These are phyloP conservation scores for Daedalea quercina DNA, from an alignment of 768 basidiomycete species.

Conservation along the genomic window DNA sequence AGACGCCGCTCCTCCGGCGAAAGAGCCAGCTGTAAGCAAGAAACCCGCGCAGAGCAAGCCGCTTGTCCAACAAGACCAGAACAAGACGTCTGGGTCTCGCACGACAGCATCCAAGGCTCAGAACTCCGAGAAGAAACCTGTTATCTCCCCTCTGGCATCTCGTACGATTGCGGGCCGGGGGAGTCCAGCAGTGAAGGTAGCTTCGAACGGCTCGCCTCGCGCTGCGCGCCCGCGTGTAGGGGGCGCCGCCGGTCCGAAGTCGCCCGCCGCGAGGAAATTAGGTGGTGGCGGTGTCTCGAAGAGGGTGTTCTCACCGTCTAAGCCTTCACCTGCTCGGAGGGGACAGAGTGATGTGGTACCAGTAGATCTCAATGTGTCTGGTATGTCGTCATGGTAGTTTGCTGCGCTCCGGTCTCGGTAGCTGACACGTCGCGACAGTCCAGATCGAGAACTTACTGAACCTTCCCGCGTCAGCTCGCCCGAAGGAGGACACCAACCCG, in stretches of 20 bases:
- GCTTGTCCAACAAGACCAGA: conserved; percentile 16
- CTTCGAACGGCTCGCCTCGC: background rate
- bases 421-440: conserved; percentile 3
- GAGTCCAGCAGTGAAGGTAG: background rate
- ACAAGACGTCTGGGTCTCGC: conserved; percentile 8
- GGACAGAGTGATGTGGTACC: background rate
- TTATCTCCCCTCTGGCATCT: conserved; percentile 1
- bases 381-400: conserved; percentile 1
- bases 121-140: background rate
- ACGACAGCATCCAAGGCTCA: background rate
- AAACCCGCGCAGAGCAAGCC: conserved; percentile 20
- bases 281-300: conserved; percentile 1
- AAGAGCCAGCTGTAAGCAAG: conserved; percentile 7
- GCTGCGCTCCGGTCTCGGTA: background rate
- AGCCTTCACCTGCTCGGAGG: conserved; percentile 2
- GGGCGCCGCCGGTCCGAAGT: background rate
- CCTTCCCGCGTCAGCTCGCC: conserved; percentile 2
- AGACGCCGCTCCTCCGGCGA: conserved; percentile 3
- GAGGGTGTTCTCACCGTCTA: conserved; percentile 15
- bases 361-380: conserved; percentile 6
- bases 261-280: background rate
- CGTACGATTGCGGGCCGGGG: conserved; percentile 1
- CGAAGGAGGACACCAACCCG: conserved; percentile 6
- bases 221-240: background rate
- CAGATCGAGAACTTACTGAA: conserved; percentile 11